Conservation (phyloP, 2,329 filamentous ascomycete species). For the Arachnomyces sp. region DNA sequence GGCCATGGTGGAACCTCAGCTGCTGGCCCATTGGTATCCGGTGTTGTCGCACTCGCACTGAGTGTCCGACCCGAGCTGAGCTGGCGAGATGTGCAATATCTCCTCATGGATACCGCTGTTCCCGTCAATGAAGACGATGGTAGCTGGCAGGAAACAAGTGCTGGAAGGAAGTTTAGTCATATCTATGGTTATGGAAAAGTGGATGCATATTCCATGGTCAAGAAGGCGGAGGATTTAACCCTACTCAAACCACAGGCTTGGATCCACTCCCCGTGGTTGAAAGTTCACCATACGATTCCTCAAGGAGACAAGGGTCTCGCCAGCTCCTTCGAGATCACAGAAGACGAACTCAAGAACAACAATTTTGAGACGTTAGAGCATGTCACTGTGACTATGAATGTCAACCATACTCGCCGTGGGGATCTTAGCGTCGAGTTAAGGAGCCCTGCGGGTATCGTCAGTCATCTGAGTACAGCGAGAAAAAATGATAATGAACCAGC, state of each 20-base stretch:
- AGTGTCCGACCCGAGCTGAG: conserved; percentile 76
- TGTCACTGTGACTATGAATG: conserved; percentile 95
- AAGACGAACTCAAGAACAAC: conserved; percentile 68
- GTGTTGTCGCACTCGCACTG: conserved; percentile 82
- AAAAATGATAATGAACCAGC: conserved; percentile 55
- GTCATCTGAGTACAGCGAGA: conserved; percentile 72
- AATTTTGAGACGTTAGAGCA: conserved; percentile 87
- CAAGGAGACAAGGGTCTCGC: conserved; percentile 74
- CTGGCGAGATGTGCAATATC: conserved; percentile 92
- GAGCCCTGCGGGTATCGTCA: conserved; percentile 73
- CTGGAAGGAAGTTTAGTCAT: conserved; percentile 85
- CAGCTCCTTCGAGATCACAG: conserved; percentile 73
- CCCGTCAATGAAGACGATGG: conserved; percentile 65
- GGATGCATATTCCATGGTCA: conserved; percentile 76
- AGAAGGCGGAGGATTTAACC: conserved; percentile 76
- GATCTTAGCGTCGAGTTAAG: conserved; percentile 88
- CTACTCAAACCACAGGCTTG: conserved; percentile 92
- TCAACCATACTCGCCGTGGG: conserved; percentile 77
- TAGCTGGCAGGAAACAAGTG: conserved; percentile 73
- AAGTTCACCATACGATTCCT: conserved; percentile 77
- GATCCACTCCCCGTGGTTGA: conserved; percentile 89
- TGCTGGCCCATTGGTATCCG: conserved; percentile 84
- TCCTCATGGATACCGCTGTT: conserved; percentile 76
- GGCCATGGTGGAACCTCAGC: conserved; percentile 93
- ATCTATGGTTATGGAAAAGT: conserved; percentile 94